Base-by-base conservation (phyloP, 306 rosid genomes). In the Acmispon strigosus region DNA sequence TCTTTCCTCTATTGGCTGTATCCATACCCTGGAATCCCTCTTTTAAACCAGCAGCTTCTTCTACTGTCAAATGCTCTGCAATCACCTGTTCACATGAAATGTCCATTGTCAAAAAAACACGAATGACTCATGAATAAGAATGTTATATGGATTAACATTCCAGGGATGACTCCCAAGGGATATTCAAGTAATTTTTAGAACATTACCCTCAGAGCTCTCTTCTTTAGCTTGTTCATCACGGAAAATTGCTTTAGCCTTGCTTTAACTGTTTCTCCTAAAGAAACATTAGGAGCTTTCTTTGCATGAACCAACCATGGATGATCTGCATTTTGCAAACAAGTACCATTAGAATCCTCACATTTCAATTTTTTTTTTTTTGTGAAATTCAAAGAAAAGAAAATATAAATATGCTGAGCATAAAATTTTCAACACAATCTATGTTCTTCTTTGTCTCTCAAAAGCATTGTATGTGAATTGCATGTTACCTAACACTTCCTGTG, bases 201-300 rank as follows among this genome's bases (percentile, higher is more conserved):
- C 56, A 76, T 76, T 91, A 95, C 99, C 99, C 92, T 81, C 55
- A 95, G 78, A 77, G 97, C 99, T 37, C 88, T 86, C 84, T 91
- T 95, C 99, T 95, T 91, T 65, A 95, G 96, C 87, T 95, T 95
- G 88, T 95, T 95, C 99, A 95, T 95, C 44, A 91, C 86, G 68
- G 99, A 86, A 76, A 95, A 95, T 76, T 95, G 99, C 92, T 80
- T 91, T 45, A 95, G 90, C 75, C 97, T 87, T 74, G 99, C 95
- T 73, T 71, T 89, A 24, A 95, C 99, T 45, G 96, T 86, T 84
- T 95, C 97, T 75, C 97, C 99, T 34, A 94, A 81, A 6, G 96
- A 89, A 72, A 94, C 91, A 81, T 94, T 86, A n/a, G 99, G 90
- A 80, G 96, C 99, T 57, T 78, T 94, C 82, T 94, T 88, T 48